phyloP scores from a whole-genome alignment of 768 basidiomycete species.

The Tricholoma bakamatsutake region DNA sequence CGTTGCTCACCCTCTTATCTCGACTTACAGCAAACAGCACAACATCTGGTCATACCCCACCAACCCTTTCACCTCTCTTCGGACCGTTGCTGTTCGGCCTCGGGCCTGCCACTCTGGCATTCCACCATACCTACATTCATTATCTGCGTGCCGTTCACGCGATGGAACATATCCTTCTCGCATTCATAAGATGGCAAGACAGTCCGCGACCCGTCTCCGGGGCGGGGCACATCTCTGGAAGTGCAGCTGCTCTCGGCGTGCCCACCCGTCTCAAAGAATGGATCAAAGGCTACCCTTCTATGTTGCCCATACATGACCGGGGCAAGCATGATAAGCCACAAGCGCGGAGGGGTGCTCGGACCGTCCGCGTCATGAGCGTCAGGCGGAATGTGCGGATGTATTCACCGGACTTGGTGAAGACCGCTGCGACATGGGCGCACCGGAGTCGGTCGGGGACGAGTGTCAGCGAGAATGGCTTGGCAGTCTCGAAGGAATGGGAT shows the following conservation, averaged over 20 bases:
- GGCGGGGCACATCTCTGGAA: conserved; percentile 34
- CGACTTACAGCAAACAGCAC: conserved; percentile 80
- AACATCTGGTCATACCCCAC: conserved; percentile 85
- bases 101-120: conserved; percentile 41
- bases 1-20: conserved; percentile 75
- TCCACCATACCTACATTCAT: conserved; percentile 44
- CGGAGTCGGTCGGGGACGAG: conserved; percentile 16
- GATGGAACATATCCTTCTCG: conserved; percentile 88
- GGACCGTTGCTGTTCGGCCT: conserved; percentile 88
- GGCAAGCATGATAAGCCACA: conserved; percentile 39
- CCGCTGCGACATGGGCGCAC: conserved; percentile 43
- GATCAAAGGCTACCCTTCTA: conserved; percentile 85
- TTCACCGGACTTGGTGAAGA: conserved; percentile 76
- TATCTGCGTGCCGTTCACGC: conserved; percentile 84
- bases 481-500: conserved; percentile 70
- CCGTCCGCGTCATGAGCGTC: conserved; percentile 72
- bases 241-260: conserved; percentile 57
- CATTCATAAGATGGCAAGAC: conserved; percentile 83
- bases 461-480: conserved; percentile 39
- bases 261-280: conserved; percentile 87
- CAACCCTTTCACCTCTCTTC: conserved; percentile 84
- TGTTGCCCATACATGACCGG: conserved; percentile 55
- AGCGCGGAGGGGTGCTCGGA: conserved; percentile 70
- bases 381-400: conserved; percentile 84
- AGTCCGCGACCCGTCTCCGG: conserved; percentile 30